phyloP scores from a whole-genome alignment of 2,329 filamentous ascomycete genomes.

The Colletotrichum magnum region DNA sequence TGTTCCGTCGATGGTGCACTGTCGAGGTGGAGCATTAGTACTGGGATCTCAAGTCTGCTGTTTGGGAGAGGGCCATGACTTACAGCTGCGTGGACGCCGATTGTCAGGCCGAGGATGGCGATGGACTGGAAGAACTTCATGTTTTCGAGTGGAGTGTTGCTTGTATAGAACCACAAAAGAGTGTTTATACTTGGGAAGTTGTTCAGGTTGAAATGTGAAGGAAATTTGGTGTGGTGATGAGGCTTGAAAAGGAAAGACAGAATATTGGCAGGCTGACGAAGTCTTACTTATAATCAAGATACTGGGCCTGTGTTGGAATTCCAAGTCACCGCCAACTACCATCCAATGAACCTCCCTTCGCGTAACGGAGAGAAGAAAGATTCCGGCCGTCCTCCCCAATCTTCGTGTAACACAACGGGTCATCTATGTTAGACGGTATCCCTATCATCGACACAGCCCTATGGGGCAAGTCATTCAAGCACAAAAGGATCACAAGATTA shows the following conservation, averaged over 20 bases:
- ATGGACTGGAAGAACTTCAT: slow-evolving; percentile 18
- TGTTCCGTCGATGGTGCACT: slow-evolving; percentile 16
- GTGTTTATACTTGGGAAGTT: not conserved
- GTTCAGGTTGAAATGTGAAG: not conserved
- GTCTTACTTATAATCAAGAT: too few relatives aligned
- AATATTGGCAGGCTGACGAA: too few relatives aligned
- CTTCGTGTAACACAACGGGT: not conserved
- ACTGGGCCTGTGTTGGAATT: too few relatives aligned
- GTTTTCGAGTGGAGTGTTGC: not conserved
- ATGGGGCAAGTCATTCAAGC: not conserved
- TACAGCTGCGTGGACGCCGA: not conserved
- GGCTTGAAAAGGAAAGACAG: too few relatives aligned
- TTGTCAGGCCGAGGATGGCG: slow-evolving; percentile 2
- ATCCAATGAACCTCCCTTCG: too few relatives aligned
- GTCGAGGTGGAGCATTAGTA: not conserved
- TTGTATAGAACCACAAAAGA: not conserved
- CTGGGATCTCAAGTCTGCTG: not conserved
- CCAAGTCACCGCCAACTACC: too few relatives aligned
- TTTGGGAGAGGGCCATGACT: not conserved
- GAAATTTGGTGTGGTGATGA: too few relatives aligned
- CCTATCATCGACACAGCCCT: not conserved
- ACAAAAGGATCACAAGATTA: not conserved
- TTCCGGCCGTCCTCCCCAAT: not conserved
- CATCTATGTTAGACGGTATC: not conserved
- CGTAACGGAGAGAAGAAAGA: too few relatives aligned